Conservation (phyloP, 495 filamentous ascomycete species). For the Lasiosphaeria miniovina region DNA sequence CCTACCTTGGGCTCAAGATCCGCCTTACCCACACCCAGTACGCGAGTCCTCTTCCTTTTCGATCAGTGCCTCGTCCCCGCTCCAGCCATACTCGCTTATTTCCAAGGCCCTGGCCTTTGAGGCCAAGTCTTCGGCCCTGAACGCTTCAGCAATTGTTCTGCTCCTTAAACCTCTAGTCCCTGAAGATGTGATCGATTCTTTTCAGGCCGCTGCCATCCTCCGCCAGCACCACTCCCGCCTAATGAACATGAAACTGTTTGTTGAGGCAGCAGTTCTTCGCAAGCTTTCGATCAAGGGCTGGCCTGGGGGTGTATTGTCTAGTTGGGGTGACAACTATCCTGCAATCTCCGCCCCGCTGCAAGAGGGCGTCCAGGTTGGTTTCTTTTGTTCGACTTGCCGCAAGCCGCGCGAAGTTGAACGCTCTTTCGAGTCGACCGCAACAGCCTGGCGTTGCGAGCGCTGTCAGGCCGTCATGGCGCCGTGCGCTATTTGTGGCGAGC, state of each 20-base stretch:
- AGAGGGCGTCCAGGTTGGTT: constrained; percentile 42
- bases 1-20: constrained; percentile 47
- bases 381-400: constrained; percentile 50
- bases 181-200: constrained; percentile 43
- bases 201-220: constrained; percentile 54
- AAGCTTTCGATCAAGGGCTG: constrained; percentile 57
- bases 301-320: constrained; percentile 38
- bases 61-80: constrained; percentile 27
- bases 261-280: constrained; percentile 66
- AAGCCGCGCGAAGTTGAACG: constrained; percentile 52
- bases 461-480: constrained; percentile 42
- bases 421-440: constrained; percentile 22
- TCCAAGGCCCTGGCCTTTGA: constrained; percentile 48
- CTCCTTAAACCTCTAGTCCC: constrained; percentile 51
- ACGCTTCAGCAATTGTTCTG: constrained; percentile 51
- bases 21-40: constrained; percentile 41
- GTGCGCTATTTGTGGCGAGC: constrained; percentile 44
- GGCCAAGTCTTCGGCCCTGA: constrained; percentile 41
- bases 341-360: constrained; percentile 58
- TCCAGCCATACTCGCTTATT: constrained; percentile 49
- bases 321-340: constrained; percentile 51
- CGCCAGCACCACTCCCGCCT: constrained; percentile 64
- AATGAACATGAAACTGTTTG: constrained; percentile 59
- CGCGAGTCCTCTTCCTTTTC: constrained; percentile 15
- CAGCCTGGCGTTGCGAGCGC: constrained; percentile 48